These are phyloP conservation scores for Vigna angularis DNA, from an alignment of 306 rosid genomes.

Conservation along the genomic window DNA sequence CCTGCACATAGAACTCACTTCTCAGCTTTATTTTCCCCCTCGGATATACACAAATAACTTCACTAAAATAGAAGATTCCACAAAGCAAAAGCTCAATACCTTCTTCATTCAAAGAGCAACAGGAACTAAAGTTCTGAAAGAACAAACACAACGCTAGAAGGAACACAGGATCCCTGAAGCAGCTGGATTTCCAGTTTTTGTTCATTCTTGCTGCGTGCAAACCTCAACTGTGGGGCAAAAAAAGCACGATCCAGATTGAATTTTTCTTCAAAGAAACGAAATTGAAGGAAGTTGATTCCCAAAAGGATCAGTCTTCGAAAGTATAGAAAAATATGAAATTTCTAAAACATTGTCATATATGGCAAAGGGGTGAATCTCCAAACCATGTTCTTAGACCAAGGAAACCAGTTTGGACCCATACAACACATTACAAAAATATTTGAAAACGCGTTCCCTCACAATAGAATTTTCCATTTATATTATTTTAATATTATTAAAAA, in stretches of 20 bases:
- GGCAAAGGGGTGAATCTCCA: slow-evolving; percentile 23
- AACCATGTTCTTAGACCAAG: slow-evolving; percentile 46
- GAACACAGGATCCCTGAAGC: slow-evolving; percentile 48
- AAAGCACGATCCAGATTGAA: slow-evolving; percentile 42
- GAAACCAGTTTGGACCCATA: slow-evolving; percentile 45
- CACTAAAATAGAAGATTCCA: slow-evolving; percentile 22
- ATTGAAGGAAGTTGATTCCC: slow-evolving; percentile 21
- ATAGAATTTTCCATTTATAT: neutral
- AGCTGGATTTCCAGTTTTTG: slow-evolving; percentile 49
- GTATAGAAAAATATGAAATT: neutral
- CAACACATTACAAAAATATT: slow-evolving; percentile 21
- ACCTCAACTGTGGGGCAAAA: slow-evolving; percentile 7
- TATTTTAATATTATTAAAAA: neutral
- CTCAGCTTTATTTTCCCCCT: slow-evolving; percentile 28
- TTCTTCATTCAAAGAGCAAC: slow-evolving; percentile 81
- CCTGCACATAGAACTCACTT: slow-evolving; percentile 58
- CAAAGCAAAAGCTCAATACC: slow-evolving; percentile 53
- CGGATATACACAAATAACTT: neutral
- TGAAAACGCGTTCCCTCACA: slow-evolving; percentile 63
- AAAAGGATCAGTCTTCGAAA: slow-evolving; percentile 31
- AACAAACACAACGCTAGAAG: slow-evolving; percentile 54
- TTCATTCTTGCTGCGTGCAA: slow-evolving; percentile 46
- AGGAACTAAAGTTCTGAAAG: slow-evolving; percentile 56
- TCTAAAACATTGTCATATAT: slow-evolving; percentile 10
- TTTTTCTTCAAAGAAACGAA: slow-evolving; percentile 22